A percentile compares a stretch with the other conserved stretches of the same genome.
Evolutionary conservation across 805 yeast species (phyloP).

Genomic region (Tetrapisispora phaffii): DNA sequence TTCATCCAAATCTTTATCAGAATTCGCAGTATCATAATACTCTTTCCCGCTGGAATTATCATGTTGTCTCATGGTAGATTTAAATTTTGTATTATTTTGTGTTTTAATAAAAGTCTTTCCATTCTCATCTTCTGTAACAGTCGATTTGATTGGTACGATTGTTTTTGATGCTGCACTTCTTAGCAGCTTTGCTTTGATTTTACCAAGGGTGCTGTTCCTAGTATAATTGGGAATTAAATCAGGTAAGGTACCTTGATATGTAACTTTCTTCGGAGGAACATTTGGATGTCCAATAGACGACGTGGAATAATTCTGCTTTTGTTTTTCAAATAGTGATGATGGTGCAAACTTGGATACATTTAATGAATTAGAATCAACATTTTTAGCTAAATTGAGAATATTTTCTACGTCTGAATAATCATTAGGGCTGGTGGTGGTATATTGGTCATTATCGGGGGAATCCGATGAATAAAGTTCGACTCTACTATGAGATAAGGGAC

Average conservation of each 20-base stretch:
- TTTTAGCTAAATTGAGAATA: not conserved
- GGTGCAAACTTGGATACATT: too few species aligned
- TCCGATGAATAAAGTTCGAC: not conserved
- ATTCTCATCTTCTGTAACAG: conserved; percentile 3
- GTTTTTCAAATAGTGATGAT: not conserved
- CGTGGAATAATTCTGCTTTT: too few species aligned
- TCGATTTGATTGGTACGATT: not conserved
- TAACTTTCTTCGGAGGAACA: conserved; percentile 4
- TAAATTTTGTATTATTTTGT: conserved; percentile 9
- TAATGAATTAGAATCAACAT: not conserved
- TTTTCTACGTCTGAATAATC: not conserved
- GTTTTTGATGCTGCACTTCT: not conserved
- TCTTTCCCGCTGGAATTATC: conserved; percentile 1
- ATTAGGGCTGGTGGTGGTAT: not conserved
- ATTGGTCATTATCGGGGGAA: not conserved
- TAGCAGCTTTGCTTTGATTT: conserved; percentile 9
- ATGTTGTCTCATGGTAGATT: conserved; percentile 22
- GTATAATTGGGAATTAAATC: conserved; percentile 21
- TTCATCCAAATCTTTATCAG: not conserved
- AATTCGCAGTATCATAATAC: not conserved
- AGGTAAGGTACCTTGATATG: conserved; percentile 21
- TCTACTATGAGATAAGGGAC: too few species aligned
- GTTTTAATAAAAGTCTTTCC: conserved; percentile 2
- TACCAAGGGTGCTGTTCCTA: conserved; percentile 13
- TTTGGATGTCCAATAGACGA: not conserved